Evolutionary conservation across 768 basidiomycete species (phyloP).

Genomic region (Daedaleopsis sinensis): DNA sequence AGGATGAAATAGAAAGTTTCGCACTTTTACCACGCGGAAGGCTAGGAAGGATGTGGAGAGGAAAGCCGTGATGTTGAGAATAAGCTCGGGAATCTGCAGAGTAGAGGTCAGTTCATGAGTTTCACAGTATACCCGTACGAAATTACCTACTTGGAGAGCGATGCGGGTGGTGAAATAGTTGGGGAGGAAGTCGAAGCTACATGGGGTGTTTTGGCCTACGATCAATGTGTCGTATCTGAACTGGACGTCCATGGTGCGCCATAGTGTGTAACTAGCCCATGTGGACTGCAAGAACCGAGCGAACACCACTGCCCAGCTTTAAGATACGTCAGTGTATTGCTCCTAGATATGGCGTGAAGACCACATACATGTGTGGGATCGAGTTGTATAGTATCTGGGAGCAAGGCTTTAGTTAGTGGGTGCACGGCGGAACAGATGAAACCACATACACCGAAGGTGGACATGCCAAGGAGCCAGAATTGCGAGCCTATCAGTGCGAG

Average conservation of each 20-base stretch:
- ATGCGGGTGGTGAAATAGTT: constrained; percentile 45
- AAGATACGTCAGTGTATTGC: background rate
- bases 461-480: constrained; percentile 56
- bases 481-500: constrained; percentile 49
- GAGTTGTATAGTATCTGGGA: constrained; percentile 49
- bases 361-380: constrained; percentile 54
- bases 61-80: constrained; percentile 48
- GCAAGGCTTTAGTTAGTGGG: background rate
- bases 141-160: constrained; percentile 43
- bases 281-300: constrained; percentile 48
- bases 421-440: background rate
- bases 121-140: background rate
- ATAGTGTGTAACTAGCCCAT: constrained; percentile 56
- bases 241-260: constrained; percentile 43
- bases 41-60: constrained; percentile 47
- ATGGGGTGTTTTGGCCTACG: constrained; percentile 44
- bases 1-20: background rate
- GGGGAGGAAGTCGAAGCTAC: constrained; percentile 50
- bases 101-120: background rate
- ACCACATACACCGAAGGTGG: constrained; percentile 41
- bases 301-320: constrained; percentile 50
- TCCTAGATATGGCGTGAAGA: background rate
- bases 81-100: constrained; percentile 50
- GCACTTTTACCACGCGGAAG: constrained; percentile 47
- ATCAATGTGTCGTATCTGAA: constrained; percentile 42